phyloP scores from a whole-genome alignment of 1,139 yeast species.

The Hansenula lynferdii region DNA sequence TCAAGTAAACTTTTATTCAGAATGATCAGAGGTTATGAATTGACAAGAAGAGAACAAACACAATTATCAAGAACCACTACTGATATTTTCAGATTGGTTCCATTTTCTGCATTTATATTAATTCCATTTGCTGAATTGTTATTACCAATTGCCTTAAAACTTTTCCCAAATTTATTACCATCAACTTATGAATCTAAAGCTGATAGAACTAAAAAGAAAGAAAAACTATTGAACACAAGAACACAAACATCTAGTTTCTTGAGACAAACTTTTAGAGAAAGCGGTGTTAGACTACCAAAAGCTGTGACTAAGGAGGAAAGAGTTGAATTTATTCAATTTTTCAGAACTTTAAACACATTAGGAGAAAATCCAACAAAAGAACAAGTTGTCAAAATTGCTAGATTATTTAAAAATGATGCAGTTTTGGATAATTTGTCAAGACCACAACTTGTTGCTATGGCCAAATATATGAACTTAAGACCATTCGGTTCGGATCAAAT shows the following conservation, averaged over 20 bases:
- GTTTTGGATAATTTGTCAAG: constrained; percentile 91
- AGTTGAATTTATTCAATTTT: constrained; percentile 73
- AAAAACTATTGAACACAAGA: constrained; percentile 69
- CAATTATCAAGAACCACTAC: constrained; percentile 85
- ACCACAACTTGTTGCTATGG: constrained; percentile 90
- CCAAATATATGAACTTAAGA: constrained; percentile 85
- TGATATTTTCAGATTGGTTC: constrained; percentile 84
- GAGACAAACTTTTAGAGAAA: constrained; percentile 70
- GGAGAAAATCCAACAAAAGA: constrained; percentile 62
- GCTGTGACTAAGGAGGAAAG: constrained; percentile 66
- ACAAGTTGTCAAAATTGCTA: constrained; percentile 74
- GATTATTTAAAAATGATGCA: constrained; percentile 88
- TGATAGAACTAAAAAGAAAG: constrained; percentile 66
- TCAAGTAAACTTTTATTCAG: constrained; percentile 80
- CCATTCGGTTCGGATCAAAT: constrained; percentile 94
- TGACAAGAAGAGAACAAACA: constrained; percentile 84
- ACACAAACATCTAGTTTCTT: constrained; percentile 76
- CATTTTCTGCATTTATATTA: constrained; percentile 85
- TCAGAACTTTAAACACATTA: constrained; percentile 56
- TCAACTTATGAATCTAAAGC: constrained; percentile 85
- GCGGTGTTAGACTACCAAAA: constrained; percentile 59
- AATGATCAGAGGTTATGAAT: constrained; percentile 88
- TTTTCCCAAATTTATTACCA: constrained; percentile 91
- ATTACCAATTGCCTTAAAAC: constrained; percentile 80
- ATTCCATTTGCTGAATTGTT: constrained; percentile 94